phyloP scores from a whole-genome alignment of 2,329 filamentous ascomycete species.

The Aspergillus melleus region DNA sequence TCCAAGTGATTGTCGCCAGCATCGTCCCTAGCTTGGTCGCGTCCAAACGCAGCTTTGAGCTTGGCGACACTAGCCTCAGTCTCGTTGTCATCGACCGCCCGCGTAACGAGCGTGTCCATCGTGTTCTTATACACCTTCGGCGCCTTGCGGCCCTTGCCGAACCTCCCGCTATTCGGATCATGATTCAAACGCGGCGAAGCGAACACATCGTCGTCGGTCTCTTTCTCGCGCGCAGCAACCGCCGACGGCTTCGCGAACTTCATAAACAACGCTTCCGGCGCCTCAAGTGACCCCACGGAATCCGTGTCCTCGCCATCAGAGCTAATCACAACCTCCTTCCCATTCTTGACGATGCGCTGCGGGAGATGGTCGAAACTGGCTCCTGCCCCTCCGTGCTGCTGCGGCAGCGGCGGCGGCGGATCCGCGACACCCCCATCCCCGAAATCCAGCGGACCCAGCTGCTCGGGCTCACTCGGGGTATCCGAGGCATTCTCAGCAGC shows the following conservation, averaged over 20 bases:
- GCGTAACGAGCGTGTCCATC: constrained; percentile 61
- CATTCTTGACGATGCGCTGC: constrained; percentile 58
- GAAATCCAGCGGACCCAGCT: constrained; percentile 21
- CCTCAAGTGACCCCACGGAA: constrained; percentile 56
- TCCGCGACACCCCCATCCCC: constrained; percentile 11
- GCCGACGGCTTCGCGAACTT: constrained; percentile 20
- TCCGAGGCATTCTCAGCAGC: constrained; percentile 10
- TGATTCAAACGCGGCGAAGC: constrained; percentile 19
- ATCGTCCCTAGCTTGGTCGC: constrained; percentile 1
- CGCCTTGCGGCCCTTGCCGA: constrained; percentile 1
- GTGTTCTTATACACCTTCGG: constrained; percentile 62
- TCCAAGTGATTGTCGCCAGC: constrained; percentile 25
- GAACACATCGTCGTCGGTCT: constrained; percentile 5
- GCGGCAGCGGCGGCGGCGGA: constrained; percentile 19
- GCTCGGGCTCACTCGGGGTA: constrained; percentile 5
- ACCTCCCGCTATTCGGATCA: constrained; percentile 15
- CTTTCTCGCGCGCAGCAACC: constrained; percentile 15
- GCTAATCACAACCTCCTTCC: constrained; percentile 57
- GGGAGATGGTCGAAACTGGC: constrained; percentile 30
- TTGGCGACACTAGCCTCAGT: constrained; percentile 54
- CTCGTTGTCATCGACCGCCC: constrained; percentile 60
- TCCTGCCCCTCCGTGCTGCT: not conserved
- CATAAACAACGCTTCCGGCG: constrained; percentile 54
- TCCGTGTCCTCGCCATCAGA: constrained; percentile 71
- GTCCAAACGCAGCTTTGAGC: constrained; percentile 33